Evolutionary conservation across 192 early-diverging fungal species (phyloP), one percentile per base, ranked within the genome.

Genomic region (Entophlyctis luteolus): DNA sequence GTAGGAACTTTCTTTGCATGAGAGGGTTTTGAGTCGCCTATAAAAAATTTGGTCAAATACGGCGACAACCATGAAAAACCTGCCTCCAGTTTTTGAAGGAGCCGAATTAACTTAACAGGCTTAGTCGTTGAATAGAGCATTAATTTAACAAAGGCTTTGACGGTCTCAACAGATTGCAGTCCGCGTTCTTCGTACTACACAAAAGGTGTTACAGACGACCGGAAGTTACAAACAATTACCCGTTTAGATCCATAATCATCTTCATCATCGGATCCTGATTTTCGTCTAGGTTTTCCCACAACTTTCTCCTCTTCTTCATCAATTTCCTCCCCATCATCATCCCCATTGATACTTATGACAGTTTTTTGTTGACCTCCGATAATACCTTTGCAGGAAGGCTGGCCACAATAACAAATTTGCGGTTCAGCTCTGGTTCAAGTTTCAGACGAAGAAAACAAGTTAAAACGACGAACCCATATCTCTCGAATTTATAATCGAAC

Each of bases 401-500:
- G 88, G 0, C 92, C 93, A 69, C 97, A 99, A 67, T 86, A 94
- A 72, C 97, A 99, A 14, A 79, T 80, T 73, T 99, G 97, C 4
- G 97, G 93, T 29, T 88, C 84, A 12, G 88, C 84, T 54, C 92
- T 89, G 74, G 14, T 16, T 2, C 42, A 31, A 31, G 37, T 20
- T 27, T 25, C 32, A 47, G 18, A 31, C 42, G 39, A 10, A 38
- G 35, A 37, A 28, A 23, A 2, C 16, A 32, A 54, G 5, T 10
- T 14, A n/a, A 1, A n/a, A n/a, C n/a, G 28, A 65, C 72, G 68
- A 82, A 90, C 87, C 91, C 92, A 78, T 85, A 93, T 59, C 94
- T 83, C 67, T 98, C 92, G 80, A 98, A 97, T 72, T 96, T 92
- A 80, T 99, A 99, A 75, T 99, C 97, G 79, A 98, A 99, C 0